A percentile compares a stretch with the other conserved stretches of the same genome.
Conservation (phyloP, 176 grass and related monocot genomes). For the Oryza rufipogon region DNA sequence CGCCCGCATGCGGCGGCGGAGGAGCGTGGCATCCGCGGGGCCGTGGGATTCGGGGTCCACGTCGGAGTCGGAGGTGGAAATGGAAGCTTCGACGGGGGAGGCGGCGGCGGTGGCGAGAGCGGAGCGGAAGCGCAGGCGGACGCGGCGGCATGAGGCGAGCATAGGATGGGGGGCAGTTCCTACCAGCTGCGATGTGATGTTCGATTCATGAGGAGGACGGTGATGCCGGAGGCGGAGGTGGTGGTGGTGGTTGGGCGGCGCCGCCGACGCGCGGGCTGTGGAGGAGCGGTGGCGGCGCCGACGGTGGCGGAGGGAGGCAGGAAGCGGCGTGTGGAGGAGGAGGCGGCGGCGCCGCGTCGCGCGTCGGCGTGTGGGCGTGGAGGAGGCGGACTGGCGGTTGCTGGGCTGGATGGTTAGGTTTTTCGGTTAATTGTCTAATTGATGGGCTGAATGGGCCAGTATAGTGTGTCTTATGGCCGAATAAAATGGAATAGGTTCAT, state of each 20-base stretch:
- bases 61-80: not conserved
- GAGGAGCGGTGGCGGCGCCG: not conserved
- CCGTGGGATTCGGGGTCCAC: not conserved
- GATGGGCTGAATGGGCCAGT: too few relatives aligned
- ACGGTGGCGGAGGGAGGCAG: too few relatives aligned
- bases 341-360: too few relatives aligned
- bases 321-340: too few relatives aligned
- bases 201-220: not conserved
- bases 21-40: not conserved
- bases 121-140: not conserved
- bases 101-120: not conserved
- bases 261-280: not conserved
- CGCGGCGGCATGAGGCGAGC: not conserved
- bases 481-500: too few relatives aligned
- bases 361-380: too few relatives aligned
- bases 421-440: too few relatives aligned
- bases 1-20: not conserved
- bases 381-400: too few relatives aligned
- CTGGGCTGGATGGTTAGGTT: too few relatives aligned
- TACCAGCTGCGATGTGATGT: not conserved
- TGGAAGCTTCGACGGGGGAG: not conserved
- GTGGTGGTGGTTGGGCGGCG: not conserved
- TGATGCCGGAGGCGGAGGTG: not conserved
- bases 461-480: too few relatives aligned
- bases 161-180: not conserved